These are phyloP conservation scores for Tolypocladium amazonense DNA, from an alignment of 2,329 filamentous ascomycete species.

Conservation along the genomic window DNA sequence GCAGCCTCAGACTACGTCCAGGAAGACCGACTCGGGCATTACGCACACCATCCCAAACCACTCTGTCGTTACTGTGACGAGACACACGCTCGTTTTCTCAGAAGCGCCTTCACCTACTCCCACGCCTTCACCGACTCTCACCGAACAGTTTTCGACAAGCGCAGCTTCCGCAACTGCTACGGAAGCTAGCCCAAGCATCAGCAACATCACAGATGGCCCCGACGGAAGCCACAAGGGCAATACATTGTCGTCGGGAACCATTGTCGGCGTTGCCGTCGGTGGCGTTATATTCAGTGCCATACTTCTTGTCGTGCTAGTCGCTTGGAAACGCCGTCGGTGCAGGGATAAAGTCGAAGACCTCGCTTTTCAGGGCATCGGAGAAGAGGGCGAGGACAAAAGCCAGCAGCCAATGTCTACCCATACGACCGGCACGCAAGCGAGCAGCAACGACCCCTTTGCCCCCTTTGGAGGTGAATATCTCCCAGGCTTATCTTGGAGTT, in stretches of 20 bases:
- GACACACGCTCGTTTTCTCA: constrained; percentile 20
- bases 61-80: constrained; percentile 22
- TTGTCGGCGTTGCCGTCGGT: constrained; percentile 22
- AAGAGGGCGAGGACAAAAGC: constrained; percentile 15
- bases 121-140: neutral
- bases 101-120: constrained; percentile 12
- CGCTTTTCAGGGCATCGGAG: constrained; percentile 3
- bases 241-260: constrained; percentile 16
- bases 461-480: constrained; percentile 31
- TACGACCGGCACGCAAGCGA: constrained; percentile 13
- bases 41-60: constrained; percentile 25
- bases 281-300: constrained; percentile 16
- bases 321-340: constrained; percentile 10
- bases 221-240: neutral
- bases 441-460: constrained; percentile 26
- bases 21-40: constrained; percentile 22
- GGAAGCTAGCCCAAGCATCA: neutral
- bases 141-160: neutral
- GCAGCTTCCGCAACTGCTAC: neutral
- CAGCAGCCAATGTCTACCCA: constrained; percentile 14
- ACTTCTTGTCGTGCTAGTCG: constrained; percentile 10
- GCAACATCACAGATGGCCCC: neutral
- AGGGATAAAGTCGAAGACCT: constrained; percentile 4
- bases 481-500: neutral
- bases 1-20: neutral